These are phyloP conservation scores for Colletotrichum coccodes DNA, from an alignment of 2,329 filamentous ascomycete genomes.

Conservation along the genomic window DNA sequence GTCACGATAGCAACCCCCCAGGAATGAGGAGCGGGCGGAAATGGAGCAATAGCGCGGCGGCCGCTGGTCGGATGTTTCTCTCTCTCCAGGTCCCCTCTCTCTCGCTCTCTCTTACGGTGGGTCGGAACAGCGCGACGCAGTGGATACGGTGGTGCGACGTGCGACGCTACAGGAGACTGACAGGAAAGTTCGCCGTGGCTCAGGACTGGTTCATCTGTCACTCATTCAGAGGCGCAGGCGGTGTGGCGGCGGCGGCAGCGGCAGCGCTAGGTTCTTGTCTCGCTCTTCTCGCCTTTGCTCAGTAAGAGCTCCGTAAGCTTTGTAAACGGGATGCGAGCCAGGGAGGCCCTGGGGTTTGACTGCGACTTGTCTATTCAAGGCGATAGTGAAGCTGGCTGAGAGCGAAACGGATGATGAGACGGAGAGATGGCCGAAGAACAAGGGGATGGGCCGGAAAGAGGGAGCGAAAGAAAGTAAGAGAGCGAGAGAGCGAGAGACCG, in stretches of 20 bases:
- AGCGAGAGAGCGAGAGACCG: background rate
- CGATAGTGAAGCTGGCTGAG: background rate
- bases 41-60: background rate
- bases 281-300: background rate
- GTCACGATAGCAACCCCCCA: background rate
- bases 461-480: background rate
- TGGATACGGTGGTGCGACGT: conserved; percentile 15
- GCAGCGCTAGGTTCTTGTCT: background rate
- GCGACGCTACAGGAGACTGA: background rate
- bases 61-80: background rate
- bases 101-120: background rate
- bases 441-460: background rate
- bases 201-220: background rate
- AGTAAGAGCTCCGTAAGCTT: background rate
- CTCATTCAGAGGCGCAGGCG: background rate
- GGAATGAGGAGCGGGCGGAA: background rate
- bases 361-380: background rate
- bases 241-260: background rate
- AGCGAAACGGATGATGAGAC: conserved; percentile 1
- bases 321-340: background rate
- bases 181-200: background rate
- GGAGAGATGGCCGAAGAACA: background rate
- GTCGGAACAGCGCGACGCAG: conserved; percentile 7
- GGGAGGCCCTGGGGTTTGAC: background rate
- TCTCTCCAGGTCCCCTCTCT: background rate